Evolutionary conservation across 2,329 filamentous ascomycete genomes (phyloP).

Genomic region (Huntiella abstrusa): DNA sequence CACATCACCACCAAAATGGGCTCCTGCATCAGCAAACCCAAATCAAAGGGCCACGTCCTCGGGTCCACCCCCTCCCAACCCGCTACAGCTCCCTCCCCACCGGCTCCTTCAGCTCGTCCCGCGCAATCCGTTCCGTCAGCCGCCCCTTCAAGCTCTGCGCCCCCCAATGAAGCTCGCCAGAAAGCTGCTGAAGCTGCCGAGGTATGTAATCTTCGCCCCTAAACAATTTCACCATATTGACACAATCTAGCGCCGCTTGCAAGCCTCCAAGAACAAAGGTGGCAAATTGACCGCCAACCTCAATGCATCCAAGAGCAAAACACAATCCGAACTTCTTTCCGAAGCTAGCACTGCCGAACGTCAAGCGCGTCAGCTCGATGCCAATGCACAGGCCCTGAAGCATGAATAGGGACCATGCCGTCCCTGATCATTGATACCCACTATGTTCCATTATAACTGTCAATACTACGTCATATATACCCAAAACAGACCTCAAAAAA

Average conservation of each 20-base stretch:
- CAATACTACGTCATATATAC: no score
- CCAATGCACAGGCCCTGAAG: conserved; percentile 22
- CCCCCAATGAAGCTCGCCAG: conserved; percentile 8
- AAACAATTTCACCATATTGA: not conserved
- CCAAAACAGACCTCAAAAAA: no score
- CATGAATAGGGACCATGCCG: conserved; percentile 16
- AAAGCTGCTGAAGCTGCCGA: conserved; percentile 8
- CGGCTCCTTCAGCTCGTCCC: conserved; percentile 26
- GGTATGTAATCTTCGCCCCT: not conserved
- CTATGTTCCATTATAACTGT: no score
- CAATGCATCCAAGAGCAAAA: conserved; percentile 57
- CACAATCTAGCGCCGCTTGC: conserved; percentile 42
- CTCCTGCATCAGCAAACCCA: conserved; percentile 62
- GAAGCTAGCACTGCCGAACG: conserved; percentile 49
- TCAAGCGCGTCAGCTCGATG: conserved; percentile 48
- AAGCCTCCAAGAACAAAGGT: conserved; percentile 32
- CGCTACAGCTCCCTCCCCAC: conserved; percentile 14
- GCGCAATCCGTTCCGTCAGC: not conserved
- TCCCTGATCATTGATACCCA: no score
- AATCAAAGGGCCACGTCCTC: conserved; percentile 51
- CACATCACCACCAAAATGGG: conserved; percentile 40
- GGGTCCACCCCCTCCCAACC: conserved; percentile 26
- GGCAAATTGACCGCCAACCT: conserved; percentile 56
- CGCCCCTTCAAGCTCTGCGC: conserved; percentile 6
- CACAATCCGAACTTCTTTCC: conserved; percentile 46